phyloP scores from a whole-genome alignment of 202 grass and related monocot species.

The Carex sylvatica region DNA sequence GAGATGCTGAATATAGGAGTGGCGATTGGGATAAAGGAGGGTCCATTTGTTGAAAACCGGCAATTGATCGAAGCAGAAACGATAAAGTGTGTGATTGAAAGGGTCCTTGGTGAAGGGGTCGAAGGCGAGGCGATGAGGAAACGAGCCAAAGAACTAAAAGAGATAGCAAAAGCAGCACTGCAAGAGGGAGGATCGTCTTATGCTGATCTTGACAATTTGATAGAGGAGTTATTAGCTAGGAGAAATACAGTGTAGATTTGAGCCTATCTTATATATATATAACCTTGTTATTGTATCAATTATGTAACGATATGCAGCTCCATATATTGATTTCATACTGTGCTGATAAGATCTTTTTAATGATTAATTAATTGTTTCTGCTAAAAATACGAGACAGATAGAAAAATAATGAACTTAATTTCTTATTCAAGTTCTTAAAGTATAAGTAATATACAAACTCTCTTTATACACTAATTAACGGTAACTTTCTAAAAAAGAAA shows the following conservation, averaged over 20 bases:
- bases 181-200: conserved; percentile 43
- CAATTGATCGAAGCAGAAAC: conserved; percentile 35
- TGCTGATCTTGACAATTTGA: conserved; percentile 31
- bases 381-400: too few relatives aligned
- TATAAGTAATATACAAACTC: too few relatives aligned
- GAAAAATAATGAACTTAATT: too few relatives aligned
- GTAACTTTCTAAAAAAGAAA: too few relatives aligned
- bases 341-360: too few relatives aligned
- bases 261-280: not conserved
- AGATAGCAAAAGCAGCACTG: conserved; percentile 41
- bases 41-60: conserved; percentile 14
- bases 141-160: conserved; percentile 32
- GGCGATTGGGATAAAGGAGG: conserved; percentile 33
- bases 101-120: conserved; percentile 29
- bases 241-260: not conserved
- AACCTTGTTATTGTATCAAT: not conserved
- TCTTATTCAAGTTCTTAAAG: too few relatives aligned
- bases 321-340: too few relatives aligned
- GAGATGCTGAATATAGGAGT: conserved; percentile 42
- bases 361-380: too few relatives aligned
- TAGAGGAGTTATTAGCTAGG: conserved; percentile 39
- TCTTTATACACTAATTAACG: too few relatives aligned
- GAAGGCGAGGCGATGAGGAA: conserved; percentile 20
- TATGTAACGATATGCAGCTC: too few relatives aligned
- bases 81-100: conserved; percentile 36